Base-by-base conservation (phyloP, 2,329 filamentous ascomycete species). In the Aspergillus pseudoterreus region DNA sequence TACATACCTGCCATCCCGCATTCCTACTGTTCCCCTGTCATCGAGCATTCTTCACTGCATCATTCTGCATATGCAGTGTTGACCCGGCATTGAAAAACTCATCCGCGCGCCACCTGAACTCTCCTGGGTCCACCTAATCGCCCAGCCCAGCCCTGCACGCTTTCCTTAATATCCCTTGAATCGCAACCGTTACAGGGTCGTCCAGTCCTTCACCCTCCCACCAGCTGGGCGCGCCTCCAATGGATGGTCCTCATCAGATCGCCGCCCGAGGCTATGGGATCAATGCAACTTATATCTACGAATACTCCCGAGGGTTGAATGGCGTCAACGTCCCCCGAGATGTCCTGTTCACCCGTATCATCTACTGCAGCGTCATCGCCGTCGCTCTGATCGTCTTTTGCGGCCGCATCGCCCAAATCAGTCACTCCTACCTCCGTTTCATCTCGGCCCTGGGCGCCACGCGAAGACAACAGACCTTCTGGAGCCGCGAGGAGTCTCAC, bases 341-440 rank as follows among this genome's bases (percentile, higher is more conserved):
- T 64, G 60, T 65, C 44, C 60, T 74, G 9, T 61, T 74, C 45
- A 68, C 69, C 6, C 67, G 66, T n/a, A 64, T 72, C 43, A 68
- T 77, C 55, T 71, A 71, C 58, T 53, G 60, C 5, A 71, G 70
- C 6, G 53, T 73, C 30, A 60, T 67, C 10, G 49, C 66, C 1
- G 61, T 69, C 11, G 67, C 67, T 22, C 58, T 75, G 27, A 54
- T 65, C 21, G 57, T 78, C 30, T 67, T 76, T 43, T 60, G 72
- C 35, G 65, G 68, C 35, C 71, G 76, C 33, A 55, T 75, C 19
- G 65, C 66, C 17, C 74, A 77, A 53, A 67, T 76, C 32, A 71
- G 67, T 53, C 72, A 75, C 60, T 66, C 71, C 17, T 72, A 76
- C 53, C 64, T 77, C 38, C 73, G 76, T 15, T 72, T 70, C 44